Evolutionary conservation across 2,329 filamentous ascomycete genomes (phyloP).

Genomic region (Teratosphaeria viscida): DNA sequence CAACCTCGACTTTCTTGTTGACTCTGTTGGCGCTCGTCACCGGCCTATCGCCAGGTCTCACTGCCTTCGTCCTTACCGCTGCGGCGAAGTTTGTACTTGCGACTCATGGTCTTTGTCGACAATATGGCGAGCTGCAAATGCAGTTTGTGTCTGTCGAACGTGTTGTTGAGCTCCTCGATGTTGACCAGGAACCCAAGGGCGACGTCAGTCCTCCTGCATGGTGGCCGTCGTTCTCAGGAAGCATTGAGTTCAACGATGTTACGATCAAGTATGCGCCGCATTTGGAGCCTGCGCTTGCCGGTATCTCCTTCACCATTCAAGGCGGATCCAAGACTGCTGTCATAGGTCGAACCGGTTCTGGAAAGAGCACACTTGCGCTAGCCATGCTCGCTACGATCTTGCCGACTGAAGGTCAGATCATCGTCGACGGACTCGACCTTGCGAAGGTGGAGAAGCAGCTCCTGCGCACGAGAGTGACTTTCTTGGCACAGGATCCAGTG

Average conservation of each 20-base stretch:
- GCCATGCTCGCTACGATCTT: conserved; percentile 48
- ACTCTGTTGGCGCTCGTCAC: conserved; percentile 65
- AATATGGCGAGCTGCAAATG: conserved; percentile 79
- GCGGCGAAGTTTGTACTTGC: conserved; percentile 58
- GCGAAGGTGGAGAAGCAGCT: conserved; percentile 48
- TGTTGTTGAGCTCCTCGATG: conserved; percentile 67
- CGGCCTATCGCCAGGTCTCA: conserved; percentile 64
- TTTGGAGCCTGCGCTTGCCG: conserved; percentile 59
- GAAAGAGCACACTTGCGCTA: conserved; percentile 67
- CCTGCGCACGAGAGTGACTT: conserved; percentile 52
- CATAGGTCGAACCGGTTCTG: conserved; percentile 70
- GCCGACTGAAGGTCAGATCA: conserved; percentile 45
- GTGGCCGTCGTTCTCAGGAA: conserved; percentile 65
- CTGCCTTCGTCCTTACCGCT: conserved; percentile 72
- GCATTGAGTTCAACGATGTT: conserved; percentile 65
- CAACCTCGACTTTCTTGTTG: conserved; percentile 60
- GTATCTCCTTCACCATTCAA: conserved; percentile 63
- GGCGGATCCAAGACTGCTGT: conserved; percentile 69
- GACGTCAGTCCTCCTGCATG: conserved; percentile 57
- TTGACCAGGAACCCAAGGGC: conserved; percentile 65
- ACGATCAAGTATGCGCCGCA: conserved; percentile 71
- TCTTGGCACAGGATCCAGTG: conserved; percentile 57
- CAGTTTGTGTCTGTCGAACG: conserved; percentile 86
- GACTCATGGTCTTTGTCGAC: conserved; percentile 64
- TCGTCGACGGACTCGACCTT: conserved; percentile 52